A percentile compares a stretch with the other conserved stretches of the same genome.
Conservation (phyloP, 345 rosid genomes). For the Eucalyptus pumila region DNA sequence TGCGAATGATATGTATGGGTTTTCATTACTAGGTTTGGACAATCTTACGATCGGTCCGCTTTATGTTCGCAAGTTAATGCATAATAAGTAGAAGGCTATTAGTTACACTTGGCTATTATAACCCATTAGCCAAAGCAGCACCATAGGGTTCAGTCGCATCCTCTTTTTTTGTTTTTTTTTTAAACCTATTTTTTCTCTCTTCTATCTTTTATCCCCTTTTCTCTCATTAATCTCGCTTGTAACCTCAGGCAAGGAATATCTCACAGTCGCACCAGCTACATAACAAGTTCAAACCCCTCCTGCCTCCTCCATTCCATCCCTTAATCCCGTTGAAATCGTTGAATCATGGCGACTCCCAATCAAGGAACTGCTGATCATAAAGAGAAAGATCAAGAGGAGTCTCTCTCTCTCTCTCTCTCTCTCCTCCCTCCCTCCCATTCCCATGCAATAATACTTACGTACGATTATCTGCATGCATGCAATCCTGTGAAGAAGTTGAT, state of each 20-base stretch:
- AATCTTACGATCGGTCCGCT: no score
- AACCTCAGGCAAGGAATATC: neutral
- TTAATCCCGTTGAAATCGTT: neutral
- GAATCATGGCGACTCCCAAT: no score
- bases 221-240: neutral
- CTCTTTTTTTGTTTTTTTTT: neutral
- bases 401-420: neutral
- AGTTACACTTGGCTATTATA: no score
- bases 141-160: neutral
- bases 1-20: no score
- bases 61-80: no score
- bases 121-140: neutral
- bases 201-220: neutral
- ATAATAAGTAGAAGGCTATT: no score
- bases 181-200: neutral
- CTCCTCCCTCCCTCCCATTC: accelerated
- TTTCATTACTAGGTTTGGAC: no score
- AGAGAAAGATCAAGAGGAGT: no score
- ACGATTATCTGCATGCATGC: neutral
- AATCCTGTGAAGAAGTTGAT: neutral
- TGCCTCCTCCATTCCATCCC: neutral
- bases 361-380: no score
- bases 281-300: neutral
- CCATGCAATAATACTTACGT: neutral
- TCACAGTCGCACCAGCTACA: neutral